Evolutionary conservation across 768 basidiomycete genomes (phyloP), one percentile per base, ranked within the genome.

Genomic region (Russula vinacea): DNA sequence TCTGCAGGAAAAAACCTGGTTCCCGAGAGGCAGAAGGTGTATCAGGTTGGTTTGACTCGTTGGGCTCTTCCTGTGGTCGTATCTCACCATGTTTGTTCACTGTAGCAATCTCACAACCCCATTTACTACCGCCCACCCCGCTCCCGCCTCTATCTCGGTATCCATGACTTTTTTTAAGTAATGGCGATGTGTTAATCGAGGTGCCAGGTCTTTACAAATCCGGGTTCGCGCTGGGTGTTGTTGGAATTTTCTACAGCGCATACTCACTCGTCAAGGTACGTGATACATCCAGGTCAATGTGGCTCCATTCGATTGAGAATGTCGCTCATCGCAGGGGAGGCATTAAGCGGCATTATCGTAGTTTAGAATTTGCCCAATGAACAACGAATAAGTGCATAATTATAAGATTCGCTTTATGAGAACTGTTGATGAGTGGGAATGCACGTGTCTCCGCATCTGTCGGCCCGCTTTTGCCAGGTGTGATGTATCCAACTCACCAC

Each of bases 101-200:
- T 50, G 13, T 60, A 81, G 74, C 62, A 73, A 29, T 77, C 84
- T 56, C 74, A 79, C 68, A 75, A 74, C 60, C 82, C 83, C 56
- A 73, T 90, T 66, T 84, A 84, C 76, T 75, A 82, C 72, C 84
- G 87, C 64, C 78, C 73, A 58, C 84, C 87, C 50, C 81, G 87
- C 62, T 83, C 84, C 53, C 78, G 72, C 45, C 78, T 90, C 65
- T 89, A 88, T 76, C 71, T 90, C 58, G 79, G 90, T 91, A 65
- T 67, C 80, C 73, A 62, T 35, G 45, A 40, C 9, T 6, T 53
- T 53, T 40, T 35, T n/a, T 35, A 42, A 33, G 11, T 11, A 52
- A 42, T 32, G 22, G 58, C 10, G 3, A 59, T 26, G 16, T 22
- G 61, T 61, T 61, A 19, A 69, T 24, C 14, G 29, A 24, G 58